Percentiles rank a stretch among this genome's conserved stretches.
Evolutionary conservation across 345 rosid species (phyloP).

Genomic region (Camelina laxa): DNA sequence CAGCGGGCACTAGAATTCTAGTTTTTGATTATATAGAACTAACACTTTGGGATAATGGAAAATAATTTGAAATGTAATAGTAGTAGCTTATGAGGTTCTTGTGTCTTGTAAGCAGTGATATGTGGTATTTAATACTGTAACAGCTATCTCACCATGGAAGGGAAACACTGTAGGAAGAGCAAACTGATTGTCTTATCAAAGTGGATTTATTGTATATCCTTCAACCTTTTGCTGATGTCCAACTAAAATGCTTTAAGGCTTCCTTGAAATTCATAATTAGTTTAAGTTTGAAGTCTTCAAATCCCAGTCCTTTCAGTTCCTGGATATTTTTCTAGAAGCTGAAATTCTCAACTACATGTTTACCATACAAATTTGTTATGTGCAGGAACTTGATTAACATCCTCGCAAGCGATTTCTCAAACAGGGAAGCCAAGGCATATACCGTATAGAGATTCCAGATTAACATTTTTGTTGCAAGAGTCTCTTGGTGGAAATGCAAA

Average conservation of each 20-base stretch:
- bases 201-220: not conserved
- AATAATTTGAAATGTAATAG: not conserved
- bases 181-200: not conserved
- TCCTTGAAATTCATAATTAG: no score
- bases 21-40: not conserved
- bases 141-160: not conserved
- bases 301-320: no score
- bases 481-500: not conserved
- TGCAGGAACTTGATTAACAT: not conserved
- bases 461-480: conserved; percentile 73
- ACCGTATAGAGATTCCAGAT: conserved; percentile 70
- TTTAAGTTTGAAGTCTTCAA: not conserved
- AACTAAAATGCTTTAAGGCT: no score
- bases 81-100: not conserved
- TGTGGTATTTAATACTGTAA: not conserved
- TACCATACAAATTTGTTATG: not conserved
- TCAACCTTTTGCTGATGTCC: not conserved
- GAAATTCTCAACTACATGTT: not conserved
- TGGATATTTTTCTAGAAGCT: not conserved
- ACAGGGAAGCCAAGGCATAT: not conserved
- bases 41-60: not conserved
- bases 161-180: not conserved
- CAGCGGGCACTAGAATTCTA: not conserved
- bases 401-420: not conserved
- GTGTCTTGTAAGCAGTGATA: not conserved